These are phyloP conservation scores for Stenogyne calaminthoides DNA, from an alignment of 305 asterid genomes.

Conservation along the genomic window DNA sequence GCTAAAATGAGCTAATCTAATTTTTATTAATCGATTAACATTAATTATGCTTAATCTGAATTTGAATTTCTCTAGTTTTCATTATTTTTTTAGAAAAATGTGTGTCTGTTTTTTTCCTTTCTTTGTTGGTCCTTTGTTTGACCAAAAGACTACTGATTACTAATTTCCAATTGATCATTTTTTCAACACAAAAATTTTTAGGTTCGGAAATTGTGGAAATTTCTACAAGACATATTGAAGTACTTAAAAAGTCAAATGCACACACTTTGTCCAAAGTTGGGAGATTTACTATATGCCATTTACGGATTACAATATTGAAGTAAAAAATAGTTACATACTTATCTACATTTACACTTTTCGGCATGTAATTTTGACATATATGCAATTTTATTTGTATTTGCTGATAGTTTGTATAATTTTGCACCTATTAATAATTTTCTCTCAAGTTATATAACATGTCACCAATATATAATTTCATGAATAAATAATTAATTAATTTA, in stretches of 20 bases:
- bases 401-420: too few relatives aligned
- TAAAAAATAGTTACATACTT: too few relatives aligned
- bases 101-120: background rate
- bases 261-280: background rate
- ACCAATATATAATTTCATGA: too few relatives aligned
- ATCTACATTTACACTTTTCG: too few relatives aligned
- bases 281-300: too few relatives aligned
- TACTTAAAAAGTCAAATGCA: background rate
- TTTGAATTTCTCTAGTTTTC: background rate
- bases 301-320: too few relatives aligned
- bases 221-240: background rate
- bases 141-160: background rate
- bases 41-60: constrained; percentile 15
- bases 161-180: background rate
- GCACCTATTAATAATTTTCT: too few relatives aligned
- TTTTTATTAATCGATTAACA: constrained; percentile 16
- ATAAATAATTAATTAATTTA: too few relatives aligned
- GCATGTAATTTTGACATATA: too few relatives aligned
- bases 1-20: constrained; percentile 35
- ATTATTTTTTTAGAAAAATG: background rate
- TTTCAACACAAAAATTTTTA: constrained; percentile 10
- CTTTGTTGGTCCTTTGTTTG: background rate
- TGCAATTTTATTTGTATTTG: too few relatives aligned
- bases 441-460: too few relatives aligned
- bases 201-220: background rate